Base-by-base conservation (phyloP, 164 flowering plant genomes). In the Vitis labrusca region DNA sequence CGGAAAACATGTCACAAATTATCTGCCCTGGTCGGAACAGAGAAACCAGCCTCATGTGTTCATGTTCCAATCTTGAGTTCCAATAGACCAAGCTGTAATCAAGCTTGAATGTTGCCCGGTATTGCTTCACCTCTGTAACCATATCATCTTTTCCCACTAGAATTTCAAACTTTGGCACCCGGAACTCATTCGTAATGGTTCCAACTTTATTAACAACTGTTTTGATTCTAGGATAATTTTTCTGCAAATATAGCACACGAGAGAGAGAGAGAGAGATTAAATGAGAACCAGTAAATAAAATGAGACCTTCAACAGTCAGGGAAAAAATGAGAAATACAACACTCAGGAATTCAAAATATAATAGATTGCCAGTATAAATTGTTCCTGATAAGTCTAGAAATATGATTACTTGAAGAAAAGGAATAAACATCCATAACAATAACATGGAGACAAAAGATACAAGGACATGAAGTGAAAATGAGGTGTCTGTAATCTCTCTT, bases 61-160 rank as follows among this genome's bases (percentile, higher is more conserved):
- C 99, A 76, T 89, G 97, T 72, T 96, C 99, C 80, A 96, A 75
- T 78, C 98, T 90, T 68, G 99, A 93, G 81, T 96, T 96, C 99
- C 99, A 96, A 73, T 96, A 96, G 23, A 96, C 98, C 80, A 88
- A 79, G 68, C 97, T 76, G 72, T 96, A 96, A 68, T 96, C 97
- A 48, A 96, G 97, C 86, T 91, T 96, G 82, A 96, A 96, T 59
- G 85, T 92, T 51, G 97, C 94, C 62, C 96, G 90, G 83, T 87
- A 91, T 84, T 96, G 98, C 85, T 89, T 96, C 61, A 96, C 93
- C 80, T 96, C 98, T 67, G 98, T 96, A 50, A 89, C 92, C 96
- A 88, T 86, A 70, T 91, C 86, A 70, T 78, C 76, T 63, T 76
- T 81, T 54, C 99, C 99, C 0, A 91, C 95, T n/a, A 96, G 73